A percentile compares a stretch with the other conserved stretches of the same genome.
Evolutionary conservation across 2,329 filamentous ascomycete species (phyloP).

Genomic region (Colletotrichum sp.): DNA sequence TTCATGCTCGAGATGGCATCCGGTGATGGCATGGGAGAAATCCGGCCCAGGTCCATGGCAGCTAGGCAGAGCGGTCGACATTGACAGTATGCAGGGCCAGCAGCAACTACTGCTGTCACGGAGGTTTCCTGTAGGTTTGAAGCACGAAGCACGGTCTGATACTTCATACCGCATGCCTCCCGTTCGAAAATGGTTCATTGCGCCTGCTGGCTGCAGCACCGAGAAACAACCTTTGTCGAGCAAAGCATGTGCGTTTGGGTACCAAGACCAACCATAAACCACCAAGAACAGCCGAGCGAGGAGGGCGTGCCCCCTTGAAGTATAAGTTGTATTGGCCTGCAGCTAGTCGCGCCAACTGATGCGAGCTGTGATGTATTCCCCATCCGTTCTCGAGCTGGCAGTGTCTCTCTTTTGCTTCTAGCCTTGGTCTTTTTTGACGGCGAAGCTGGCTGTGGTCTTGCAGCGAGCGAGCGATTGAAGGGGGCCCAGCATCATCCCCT

Average conservation of each 20-base stretch:
- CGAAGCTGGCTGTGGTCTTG: not conserved
- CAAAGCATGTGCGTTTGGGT: constrained; percentile 12
- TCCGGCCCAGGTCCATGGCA: not conserved
- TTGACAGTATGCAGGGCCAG: not conserved
- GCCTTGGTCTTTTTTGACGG: not conserved
- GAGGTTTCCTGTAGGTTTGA: constrained; percentile 18
- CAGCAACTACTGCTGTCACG: not conserved
- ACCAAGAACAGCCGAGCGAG: constrained; percentile 11
- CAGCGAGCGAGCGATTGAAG: not conserved
- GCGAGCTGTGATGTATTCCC: not conserved
- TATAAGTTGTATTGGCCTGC: constrained; percentile 15
- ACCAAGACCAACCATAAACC: not conserved
- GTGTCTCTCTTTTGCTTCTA: not conserved
- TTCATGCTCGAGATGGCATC: not conserved
- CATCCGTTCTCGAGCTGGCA: constrained; percentile 2
- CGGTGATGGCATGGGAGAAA: not conserved
- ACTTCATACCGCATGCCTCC: not conserved
- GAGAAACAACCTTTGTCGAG: constrained; percentile 17
- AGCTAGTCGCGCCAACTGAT: not conserved
- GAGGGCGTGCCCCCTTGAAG: constrained; percentile 20
- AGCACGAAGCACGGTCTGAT: constrained; percentile 12
- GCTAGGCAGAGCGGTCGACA: not conserved
- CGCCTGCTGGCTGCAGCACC: constrained; percentile 10
- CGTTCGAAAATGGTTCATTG: constrained; percentile 7
- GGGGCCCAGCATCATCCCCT: not conserved